A percentile compares a stretch with the other conserved stretches of the same genome.
Conservation (phyloP, 345 rosid species). For the Brassica cretica region DNA sequence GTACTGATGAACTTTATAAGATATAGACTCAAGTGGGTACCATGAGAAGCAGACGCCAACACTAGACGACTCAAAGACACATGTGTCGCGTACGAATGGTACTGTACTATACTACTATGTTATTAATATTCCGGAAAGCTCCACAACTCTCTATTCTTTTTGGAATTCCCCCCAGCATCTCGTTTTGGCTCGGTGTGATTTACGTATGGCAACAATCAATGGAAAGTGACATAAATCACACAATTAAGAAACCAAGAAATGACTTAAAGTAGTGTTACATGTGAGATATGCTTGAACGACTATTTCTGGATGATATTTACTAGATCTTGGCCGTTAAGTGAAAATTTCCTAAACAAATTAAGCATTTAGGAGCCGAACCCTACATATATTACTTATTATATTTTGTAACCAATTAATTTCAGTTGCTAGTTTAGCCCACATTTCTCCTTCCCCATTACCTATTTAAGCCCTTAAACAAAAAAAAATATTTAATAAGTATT, state of each 20-base stretch:
- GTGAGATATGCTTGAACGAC: conserved; percentile 9
- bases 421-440: not conserved
- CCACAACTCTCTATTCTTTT: conserved; percentile 14
- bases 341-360: not conserved
- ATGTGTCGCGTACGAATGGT: conserved; percentile 27
- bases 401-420: not conserved
- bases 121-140: conserved; percentile 26
- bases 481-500: no score
- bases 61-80: conserved; percentile 30
- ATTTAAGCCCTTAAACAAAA: no score
- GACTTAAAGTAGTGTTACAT: not conserved
- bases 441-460: not conserved
- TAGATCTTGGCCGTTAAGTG: not conserved
- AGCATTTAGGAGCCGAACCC: not conserved
- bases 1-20: not conserved
- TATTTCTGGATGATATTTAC: conserved; percentile 2
- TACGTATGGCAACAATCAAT: conserved; percentile 3
- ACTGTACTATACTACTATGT: conserved; percentile 30
- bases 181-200: conserved; percentile 2
- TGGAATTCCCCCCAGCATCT: not conserved
- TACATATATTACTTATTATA: not conserved
- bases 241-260: not conserved
- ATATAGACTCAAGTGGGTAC: conserved; percentile 15
- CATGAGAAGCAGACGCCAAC: conserved; percentile 18
- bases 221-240: not conserved